Conservation (phyloP, 73 alveolate genomes). For the Tetrahymena borealis region DNA sequence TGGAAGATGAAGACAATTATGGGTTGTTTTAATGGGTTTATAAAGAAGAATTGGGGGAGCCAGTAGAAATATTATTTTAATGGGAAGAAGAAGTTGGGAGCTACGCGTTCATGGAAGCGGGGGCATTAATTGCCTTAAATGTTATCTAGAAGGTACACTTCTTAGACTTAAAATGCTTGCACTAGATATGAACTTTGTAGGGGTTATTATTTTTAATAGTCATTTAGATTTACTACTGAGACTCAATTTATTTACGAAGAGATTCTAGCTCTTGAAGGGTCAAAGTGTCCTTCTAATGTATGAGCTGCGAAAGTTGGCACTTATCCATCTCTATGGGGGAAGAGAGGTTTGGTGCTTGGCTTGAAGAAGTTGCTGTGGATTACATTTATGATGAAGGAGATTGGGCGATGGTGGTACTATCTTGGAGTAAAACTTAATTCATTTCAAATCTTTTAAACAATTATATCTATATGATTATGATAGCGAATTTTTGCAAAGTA, state of each 20-base stretch:
- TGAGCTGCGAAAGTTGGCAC: conserved; percentile 1
- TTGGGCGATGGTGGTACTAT: background rate
- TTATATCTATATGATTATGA: background rate
- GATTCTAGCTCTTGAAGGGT: conserved; percentile 4
- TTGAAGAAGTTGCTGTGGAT: background rate
- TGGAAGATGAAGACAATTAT: background rate
- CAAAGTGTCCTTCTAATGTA: background rate
- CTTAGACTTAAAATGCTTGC: conserved; percentile 2
- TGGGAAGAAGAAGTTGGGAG: background rate
- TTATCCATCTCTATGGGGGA: conserved; percentile 4
- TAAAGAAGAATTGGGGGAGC: conserved; percentile 4
- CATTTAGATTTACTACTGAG: conserved; percentile 1
- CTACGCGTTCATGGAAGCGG: conserved; percentile 2
- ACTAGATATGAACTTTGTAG: conserved; percentile 1
- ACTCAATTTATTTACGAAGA: background rate
- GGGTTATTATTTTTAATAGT: background rate
- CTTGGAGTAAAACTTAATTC: background rate
- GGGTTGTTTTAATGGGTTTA: conserved; percentile 1
- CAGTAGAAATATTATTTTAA: background rate
- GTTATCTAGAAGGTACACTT: background rate
- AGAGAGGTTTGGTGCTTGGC: background rate
- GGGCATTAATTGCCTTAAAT: background rate
- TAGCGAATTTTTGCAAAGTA: background rate
- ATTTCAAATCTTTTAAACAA: background rate
- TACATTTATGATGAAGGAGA: background rate